Base-by-base conservation (phyloP, 23 red algal species). In the Chondrus crispus region DNA sequence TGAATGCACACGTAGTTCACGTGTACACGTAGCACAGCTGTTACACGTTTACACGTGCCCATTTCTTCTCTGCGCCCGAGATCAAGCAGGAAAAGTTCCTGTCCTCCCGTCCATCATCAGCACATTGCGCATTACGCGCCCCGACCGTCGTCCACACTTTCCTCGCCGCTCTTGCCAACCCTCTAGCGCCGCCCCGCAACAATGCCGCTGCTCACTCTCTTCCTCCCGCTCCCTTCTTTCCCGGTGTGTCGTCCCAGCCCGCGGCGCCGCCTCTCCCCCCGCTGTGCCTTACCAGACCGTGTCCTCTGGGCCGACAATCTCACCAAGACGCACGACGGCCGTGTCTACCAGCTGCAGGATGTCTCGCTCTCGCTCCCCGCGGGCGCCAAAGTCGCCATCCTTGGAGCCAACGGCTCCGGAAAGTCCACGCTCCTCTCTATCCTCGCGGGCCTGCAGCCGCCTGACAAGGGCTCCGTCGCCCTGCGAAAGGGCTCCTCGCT, bases 391-490 rank as follows among this genome's bases (percentile, higher is more conserved):
- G 36, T 98, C n/a, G 96, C 93, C 19, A 46, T 98, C 3, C 72
- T 98, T 11, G 96, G 96, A 6, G 53, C 44, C 44, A 98, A 95
- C 53, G 96, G 96, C 85, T 52, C 88, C 2, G 96, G 96, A 46
- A 98, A 98, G 48, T 90, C 83, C 35, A 95, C 96, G 5, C 62
- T 98, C 36, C 89, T 98, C 19, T 74, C 71, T 20, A 58, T 98
- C 12, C 74, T 98, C 19, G 96, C 93, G 12, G 93, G 96, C 18
- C 57, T 79, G 35, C 46, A 60, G 7, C 24, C 42, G 19, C 87
- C 90, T 3, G 90, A 93, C 41, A 44, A 74, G 46, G 95, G 95
- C 70, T 46, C 24, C 16, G 91, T 93, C 16, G 45, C 80, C 13
- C 79, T 85, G 9, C 55, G 81, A 32, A 80, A 84, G 32, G 91